These are phyloP conservation scores for Neofusicoccum cordaticola DNA, from an alignment of 2,329 filamentous ascomycete genomes.

Conservation along the genomic window DNA sequence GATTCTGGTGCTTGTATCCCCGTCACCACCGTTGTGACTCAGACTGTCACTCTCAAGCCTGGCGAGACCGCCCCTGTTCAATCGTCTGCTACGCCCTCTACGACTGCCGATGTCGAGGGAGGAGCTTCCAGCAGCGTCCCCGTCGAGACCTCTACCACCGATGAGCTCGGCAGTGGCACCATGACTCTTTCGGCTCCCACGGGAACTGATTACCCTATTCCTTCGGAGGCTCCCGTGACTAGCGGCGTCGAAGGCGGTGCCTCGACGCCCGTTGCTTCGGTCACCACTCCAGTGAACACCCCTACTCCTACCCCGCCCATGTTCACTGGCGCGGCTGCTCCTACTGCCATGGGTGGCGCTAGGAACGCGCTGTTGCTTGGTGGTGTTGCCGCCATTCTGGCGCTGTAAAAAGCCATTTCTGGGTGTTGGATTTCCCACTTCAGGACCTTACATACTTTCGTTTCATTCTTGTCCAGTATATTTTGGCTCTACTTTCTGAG, in stretches of 20 bases:
- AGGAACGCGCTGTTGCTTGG: conserved; percentile 7
- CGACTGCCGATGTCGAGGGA: not conserved
- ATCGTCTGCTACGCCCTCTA: not conserved
- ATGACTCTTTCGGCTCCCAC: not conserved
- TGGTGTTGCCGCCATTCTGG: conserved; percentile 1
- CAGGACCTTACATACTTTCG: not conserved
- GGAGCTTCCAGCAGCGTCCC: not conserved
- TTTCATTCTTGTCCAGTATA: not conserved
- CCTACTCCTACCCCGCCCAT: not conserved
- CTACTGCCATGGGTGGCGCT: not conserved
- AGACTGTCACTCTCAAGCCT: conserved; percentile 3
- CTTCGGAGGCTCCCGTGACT: not conserved
- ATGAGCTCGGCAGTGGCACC: conserved; percentile 1
- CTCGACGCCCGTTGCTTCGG: not conserved
- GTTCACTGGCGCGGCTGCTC: not conserved
- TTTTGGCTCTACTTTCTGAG: not conserved
- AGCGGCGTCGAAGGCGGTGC: conserved; percentile 4
- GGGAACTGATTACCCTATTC: not conserved
- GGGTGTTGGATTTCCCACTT: not conserved
- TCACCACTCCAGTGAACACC: not conserved
- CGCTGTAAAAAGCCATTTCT: not conserved
- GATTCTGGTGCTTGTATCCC: not conserved
- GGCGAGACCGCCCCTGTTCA: conserved; percentile 5
- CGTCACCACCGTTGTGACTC: not conserved
- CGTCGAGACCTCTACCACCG: not conserved